Percentiles rank a stretch among this genome's conserved stretches.
Conservation (phyloP, 1,139 yeast species). For the Sugiyamaella sp. region DNA sequence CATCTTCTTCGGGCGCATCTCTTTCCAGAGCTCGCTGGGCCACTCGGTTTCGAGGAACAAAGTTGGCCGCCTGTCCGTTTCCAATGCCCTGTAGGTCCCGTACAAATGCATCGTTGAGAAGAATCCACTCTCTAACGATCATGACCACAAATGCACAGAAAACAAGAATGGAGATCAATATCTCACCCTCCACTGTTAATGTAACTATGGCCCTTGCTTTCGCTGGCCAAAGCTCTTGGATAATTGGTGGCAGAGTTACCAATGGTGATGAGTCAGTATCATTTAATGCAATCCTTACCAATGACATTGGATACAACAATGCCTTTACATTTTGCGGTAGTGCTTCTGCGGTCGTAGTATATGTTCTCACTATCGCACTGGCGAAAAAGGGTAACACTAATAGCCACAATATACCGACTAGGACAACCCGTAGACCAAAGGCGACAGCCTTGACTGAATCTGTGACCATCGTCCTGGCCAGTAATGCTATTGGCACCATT, state of each 20-base stretch:
- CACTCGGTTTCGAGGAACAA: too few relatives aligned
- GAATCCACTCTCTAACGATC: conserved; percentile 45
- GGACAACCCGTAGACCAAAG: conserved; percentile 24
- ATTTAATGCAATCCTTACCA: conserved; percentile 1
- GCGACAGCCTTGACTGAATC: conserved; percentile 26
- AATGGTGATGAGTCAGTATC: conserved; percentile 8
- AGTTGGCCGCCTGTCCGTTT: conserved; percentile 10
- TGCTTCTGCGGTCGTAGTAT: conserved; percentile 32
- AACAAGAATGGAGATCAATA: conserved; percentile 35
- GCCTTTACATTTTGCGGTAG: conserved; percentile 27
- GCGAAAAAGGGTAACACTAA: conserved; percentile 31
- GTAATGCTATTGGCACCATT: conserved; percentile 55
- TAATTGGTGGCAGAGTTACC: conserved; percentile 13
- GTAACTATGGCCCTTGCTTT: conserved; percentile 17
- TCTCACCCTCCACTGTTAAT: conserved; percentile 40
- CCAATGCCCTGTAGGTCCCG: conserved; percentile 25
- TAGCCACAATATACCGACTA: conserved; percentile 33
- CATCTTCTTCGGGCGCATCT: background rate
- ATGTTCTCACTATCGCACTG: conserved; percentile 26
- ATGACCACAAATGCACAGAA: conserved; percentile 37
- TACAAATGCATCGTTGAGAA: conserved; percentile 37
- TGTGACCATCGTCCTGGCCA: conserved; percentile 40
- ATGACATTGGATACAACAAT: conserved; percentile 16
- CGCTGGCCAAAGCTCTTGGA: conserved; percentile 9
- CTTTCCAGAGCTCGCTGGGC: background rate